Conservation (phyloP, 352 stramenopile genomes). For the Globisporangium alternatum region DNA sequence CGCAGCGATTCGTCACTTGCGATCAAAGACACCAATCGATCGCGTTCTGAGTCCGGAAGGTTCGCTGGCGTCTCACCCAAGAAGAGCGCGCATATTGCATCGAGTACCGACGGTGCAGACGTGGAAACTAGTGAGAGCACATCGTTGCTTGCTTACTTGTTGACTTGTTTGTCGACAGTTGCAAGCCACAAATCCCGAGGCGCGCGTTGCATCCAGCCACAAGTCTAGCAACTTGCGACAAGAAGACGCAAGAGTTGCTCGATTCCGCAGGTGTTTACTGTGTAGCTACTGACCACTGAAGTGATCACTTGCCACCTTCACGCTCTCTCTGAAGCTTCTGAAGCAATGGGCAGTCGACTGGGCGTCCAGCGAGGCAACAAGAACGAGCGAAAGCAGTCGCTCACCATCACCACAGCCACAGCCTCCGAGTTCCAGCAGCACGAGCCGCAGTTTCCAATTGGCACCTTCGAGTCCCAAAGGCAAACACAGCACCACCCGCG, state of each 20-base stretch:
- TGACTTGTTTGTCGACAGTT: background rate
- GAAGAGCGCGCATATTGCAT: background rate
- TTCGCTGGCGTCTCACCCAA: background rate
- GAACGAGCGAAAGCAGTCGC: conserved; percentile 2
- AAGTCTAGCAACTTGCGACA: conserved; percentile 4
- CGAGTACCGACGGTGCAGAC: background rate
- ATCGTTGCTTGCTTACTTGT: too few species aligned
- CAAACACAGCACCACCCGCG: background rate
- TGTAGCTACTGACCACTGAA: background rate
- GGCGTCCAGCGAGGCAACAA: conserved; percentile 5
- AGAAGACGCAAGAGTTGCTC: conserved; percentile 5
- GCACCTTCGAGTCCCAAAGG: background rate
- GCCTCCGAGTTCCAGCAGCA: conserved; percentile 6
- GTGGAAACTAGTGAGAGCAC: background rate
- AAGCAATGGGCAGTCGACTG: conserved; percentile 7
- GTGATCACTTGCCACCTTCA: background rate
- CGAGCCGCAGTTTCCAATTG: conserved; percentile 12
- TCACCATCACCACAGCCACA: background rate
- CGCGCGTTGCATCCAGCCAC: background rate
- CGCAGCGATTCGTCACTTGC: background rate
- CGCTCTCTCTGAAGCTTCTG: conserved; percentile 5
- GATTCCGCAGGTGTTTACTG: background rate
- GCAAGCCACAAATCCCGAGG: background rate
- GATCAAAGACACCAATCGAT: background rate
- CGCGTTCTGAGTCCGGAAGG: background rate